A percentile compares a stretch with the other conserved stretches of the same genome.
These are phyloP conservation scores for Golubevia pallescens DNA, from an alignment of 1,284 basidiomycete species.

Conservation along the genomic window DNA sequence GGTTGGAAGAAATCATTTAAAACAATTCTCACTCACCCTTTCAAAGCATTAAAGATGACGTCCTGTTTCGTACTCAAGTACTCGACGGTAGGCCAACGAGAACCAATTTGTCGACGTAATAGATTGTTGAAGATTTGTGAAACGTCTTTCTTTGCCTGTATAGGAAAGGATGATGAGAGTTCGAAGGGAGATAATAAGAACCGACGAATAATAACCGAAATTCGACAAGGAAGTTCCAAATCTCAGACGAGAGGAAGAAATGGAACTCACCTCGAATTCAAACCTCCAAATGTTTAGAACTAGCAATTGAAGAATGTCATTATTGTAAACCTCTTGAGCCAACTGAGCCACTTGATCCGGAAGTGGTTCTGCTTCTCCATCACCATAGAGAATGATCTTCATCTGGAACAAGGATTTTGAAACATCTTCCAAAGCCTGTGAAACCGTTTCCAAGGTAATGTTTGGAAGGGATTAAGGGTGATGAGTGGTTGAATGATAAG, in stretches of 20 bases:
- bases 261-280: constrained; percentile 96
- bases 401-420: constrained; percentile 87
- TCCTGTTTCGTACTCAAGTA: constrained; percentile 84
- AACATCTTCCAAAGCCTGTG: constrained; percentile 83
- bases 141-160: constrained; percentile 79
- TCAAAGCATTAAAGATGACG: constrained; percentile 84
- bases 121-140: constrained; percentile 96
- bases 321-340: constrained; percentile 91
- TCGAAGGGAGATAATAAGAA: too few species aligned
- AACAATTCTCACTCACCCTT: constrained; percentile 68
- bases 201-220: too few species aligned
- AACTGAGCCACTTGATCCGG: constrained; percentile 73
- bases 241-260: too few species aligned
- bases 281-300: constrained; percentile 82
- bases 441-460: too few species aligned
- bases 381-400: constrained; percentile 83
- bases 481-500: too few species aligned
- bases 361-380: constrained; percentile 77
- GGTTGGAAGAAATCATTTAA: background rate
- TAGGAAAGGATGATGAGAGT: too few species aligned
- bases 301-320: constrained; percentile 82
- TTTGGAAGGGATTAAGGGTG: too few species aligned
- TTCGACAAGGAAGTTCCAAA: background rate
- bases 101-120: constrained; percentile 90
- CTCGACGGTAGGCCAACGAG: constrained; percentile 91